Percentiles rank a stretch among this genome's conserved stretches.
Conservation (phyloP, 352 stramenopile genomes). For the Phytopythium mirpurense region DNA sequence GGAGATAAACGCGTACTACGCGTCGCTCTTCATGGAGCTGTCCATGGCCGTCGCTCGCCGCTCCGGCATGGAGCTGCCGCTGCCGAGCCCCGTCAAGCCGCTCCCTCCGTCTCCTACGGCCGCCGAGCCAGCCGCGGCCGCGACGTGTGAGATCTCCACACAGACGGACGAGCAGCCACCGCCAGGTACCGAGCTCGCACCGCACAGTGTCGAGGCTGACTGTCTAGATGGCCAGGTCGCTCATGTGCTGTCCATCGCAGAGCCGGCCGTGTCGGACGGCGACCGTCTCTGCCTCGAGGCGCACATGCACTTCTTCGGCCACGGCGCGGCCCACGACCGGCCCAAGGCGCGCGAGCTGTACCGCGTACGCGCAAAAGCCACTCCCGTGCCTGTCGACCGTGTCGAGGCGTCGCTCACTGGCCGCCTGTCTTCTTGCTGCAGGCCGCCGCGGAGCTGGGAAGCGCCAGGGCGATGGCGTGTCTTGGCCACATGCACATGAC, state of each 20-base stretch:
- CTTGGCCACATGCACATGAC: slow-evolving; percentile 58
- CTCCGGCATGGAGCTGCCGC: slow-evolving; percentile 39
- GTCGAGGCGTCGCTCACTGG: no score
- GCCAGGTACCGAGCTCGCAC: neutral
- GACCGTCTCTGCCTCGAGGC: slow-evolving; percentile 48
- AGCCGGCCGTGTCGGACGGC: neutral
- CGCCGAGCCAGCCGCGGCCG: slow-evolving; percentile 4
- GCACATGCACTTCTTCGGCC: slow-evolving; percentile 62
- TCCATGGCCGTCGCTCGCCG: slow-evolving; percentile 59
- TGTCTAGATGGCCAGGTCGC: no score
- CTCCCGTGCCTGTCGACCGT: no score
- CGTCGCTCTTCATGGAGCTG: slow-evolving; percentile 77
- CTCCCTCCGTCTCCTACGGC: slow-evolving; percentile 8
- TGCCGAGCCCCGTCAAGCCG: slow-evolving; percentile 33
- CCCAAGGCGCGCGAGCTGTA: slow-evolving; percentile 48
- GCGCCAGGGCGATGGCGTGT: slow-evolving; percentile 41
- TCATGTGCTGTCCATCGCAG: neutral
- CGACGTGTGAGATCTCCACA: neutral
- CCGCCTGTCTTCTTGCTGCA: slow-evolving; percentile 6
- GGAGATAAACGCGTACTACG: slow-evolving; percentile 85
- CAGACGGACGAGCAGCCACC: neutral
- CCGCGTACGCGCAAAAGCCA: slow-evolving; percentile 19
- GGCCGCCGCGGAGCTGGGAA: slow-evolving; percentile 45
- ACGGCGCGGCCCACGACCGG: slow-evolving; percentile 31
- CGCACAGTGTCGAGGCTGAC: no score